Base-by-base conservation (phyloP, 768 basidiomycete species). In the Kwoniella heveanensis region DNA sequence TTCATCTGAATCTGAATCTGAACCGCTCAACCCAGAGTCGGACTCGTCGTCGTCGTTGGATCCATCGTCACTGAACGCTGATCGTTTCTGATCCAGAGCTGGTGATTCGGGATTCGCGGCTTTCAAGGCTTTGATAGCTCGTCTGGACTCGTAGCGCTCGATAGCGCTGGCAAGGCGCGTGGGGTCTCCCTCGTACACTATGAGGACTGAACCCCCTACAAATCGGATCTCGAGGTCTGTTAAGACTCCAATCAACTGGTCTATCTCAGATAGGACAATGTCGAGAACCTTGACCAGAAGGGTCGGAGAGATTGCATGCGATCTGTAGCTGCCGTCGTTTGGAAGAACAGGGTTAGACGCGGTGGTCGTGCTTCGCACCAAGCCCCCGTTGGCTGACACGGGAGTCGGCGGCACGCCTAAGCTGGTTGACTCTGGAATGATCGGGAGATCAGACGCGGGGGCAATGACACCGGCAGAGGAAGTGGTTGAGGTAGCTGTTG, bases 181-280 rank as follows among this genome's bases (percentile, higher is more conserved):
- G 66, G 80, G 80, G 69, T 88, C 85, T 0, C 85, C 87, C 71
- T 90, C 89, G 71, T 96, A 95, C 22, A 94, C 79, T 44, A 98
- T 82, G 57, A 99, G 81, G 50, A 96, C 77, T 70, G 90, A 92
- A 25, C 84, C 85, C 7, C 90, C 93, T 9, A 91, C 85, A 83
- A 98, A 90, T 25, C 90, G 86, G 67, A 92, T 76, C 67, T 95
- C 86, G 6, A 88, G 77, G 1, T 77, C 67, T 1, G 83, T 72
- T 49, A 91, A 77, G 0, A 84, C 82, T 0, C 79, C 76, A 12
- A 81, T 81, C 49, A 92, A 84, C 39, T 84, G 83, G 13, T 49
- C 49, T 0, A 75, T 57, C 21, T 75, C 68, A 9, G 49, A 88
- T 0, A 85, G 82, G 24, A 94, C 79, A 8, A 80, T 82, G 0